Conservation (phyloP, 2,329 filamentous ascomycete genomes). For the Torrubiellomyces zombiae region DNA sequence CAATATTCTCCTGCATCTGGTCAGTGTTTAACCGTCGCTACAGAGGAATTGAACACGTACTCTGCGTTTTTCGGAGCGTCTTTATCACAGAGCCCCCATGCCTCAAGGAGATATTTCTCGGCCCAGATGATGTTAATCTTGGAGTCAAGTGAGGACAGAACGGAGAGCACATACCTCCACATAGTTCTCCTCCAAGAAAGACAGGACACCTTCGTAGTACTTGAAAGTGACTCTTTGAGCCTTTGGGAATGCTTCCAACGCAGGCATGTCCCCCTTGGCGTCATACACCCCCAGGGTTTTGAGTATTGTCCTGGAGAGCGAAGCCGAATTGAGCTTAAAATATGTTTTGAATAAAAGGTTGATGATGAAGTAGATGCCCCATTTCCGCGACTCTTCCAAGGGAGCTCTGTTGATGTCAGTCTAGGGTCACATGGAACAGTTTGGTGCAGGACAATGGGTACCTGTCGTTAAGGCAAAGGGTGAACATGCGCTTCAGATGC, state of each 20-base stretch:
- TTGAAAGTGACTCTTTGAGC: conserved; percentile 90
- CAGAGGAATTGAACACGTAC: conserved; percentile 28
- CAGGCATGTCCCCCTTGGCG: conserved; percentile 60
- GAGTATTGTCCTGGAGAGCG: conserved; percentile 79
- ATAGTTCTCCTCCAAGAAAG: conserved; percentile 91
- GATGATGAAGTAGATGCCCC: conserved; percentile 90
- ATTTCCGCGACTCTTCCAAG: conserved; percentile 83
- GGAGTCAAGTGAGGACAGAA: background rate
- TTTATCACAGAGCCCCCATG: conserved; percentile 67
- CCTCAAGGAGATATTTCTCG: conserved; percentile 62
- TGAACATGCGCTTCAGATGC: conserved; percentile 83
- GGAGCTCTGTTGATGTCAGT: conserved; percentile 40
- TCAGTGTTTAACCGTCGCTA: conserved; percentile 7
- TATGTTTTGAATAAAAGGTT: conserved; percentile 97
- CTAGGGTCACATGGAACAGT: background rate
- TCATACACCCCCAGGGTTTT: conserved; percentile 62
- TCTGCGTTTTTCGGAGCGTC: conserved; percentile 62
- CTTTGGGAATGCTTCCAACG: conserved; percentile 63
- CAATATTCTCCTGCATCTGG: conserved; percentile 53
- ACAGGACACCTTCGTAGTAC: conserved; percentile 88
- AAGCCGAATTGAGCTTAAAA: conserved; percentile 83
- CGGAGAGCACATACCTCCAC: conserved; percentile 35
- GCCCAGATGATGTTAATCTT: conserved; percentile 30
- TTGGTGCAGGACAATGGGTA: conserved; percentile 23
- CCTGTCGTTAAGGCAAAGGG: conserved; percentile 78